Conservation (phyloP, 2,329 filamentous ascomycete species). For the Arthroderma sp. region DNA sequence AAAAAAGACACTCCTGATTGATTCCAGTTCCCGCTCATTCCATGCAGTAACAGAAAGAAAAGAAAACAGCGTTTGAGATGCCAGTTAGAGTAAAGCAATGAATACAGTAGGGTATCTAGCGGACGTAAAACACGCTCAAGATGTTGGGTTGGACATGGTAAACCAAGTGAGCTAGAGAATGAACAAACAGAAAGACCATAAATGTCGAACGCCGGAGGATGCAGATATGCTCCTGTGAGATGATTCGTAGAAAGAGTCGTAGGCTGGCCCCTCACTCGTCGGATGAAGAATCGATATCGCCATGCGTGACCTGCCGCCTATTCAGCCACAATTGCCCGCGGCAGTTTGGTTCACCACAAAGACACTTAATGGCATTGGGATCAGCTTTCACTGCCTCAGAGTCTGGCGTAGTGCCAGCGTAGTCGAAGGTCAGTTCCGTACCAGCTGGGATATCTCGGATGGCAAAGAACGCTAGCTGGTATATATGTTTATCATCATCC, state of each 20-base stretch:
- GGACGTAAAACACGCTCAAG: no score
- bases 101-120: no score
- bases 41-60: not conserved
- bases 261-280: not conserved
- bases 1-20: not conserved
- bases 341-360: slow-evolving; percentile 35
- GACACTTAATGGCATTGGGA: slow-evolving; percentile 31
- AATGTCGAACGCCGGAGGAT: no score
- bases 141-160: no score
- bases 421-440: slow-evolving; percentile 39
- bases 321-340: slow-evolving; percentile 34
- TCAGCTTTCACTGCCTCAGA: slow-evolving; percentile 20
- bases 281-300: not conserved
- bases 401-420: slow-evolving; percentile 17
- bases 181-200: no score
- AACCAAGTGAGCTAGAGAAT: no score
- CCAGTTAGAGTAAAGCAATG: no score
- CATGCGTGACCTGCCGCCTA: not conserved
- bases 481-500: slow-evolving; percentile 30
- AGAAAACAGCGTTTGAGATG: no score
- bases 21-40: not conserved
- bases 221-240: no score
- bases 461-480: slow-evolving; percentile 39
- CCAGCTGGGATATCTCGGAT: slow-evolving; percentile 30
- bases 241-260: not conserved